These are phyloP conservation scores for Trametes maxima DNA, from an alignment of 768 basidiomycete species.

Conservation along the genomic window DNA sequence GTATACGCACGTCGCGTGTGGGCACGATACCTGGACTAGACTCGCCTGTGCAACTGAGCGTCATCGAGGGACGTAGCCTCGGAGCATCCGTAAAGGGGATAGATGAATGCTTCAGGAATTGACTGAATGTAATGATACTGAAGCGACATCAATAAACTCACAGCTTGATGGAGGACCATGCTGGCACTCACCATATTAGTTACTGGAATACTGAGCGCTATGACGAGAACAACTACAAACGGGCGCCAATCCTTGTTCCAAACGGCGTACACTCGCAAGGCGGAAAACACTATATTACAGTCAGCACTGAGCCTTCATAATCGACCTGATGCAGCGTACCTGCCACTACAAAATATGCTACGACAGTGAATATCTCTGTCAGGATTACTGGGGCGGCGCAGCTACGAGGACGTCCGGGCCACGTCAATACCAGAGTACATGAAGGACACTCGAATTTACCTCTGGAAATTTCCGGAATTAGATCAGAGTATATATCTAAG, in stretches of 20 bases:
- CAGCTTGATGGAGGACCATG: background rate
- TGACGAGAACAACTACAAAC: background rate
- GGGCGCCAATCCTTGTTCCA: slow-evolving; percentile 18
- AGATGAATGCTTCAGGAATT: background rate
- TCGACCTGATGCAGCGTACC: background rate
- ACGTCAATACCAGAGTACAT: background rate
- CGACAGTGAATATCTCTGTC: slow-evolving; percentile 8
- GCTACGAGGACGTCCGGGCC: background rate
- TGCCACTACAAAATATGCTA: slow-evolving; percentile 10
- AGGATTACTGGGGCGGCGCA: slow-evolving; percentile 9
- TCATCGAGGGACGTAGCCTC: background rate
- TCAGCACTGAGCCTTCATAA: background rate
- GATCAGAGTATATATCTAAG: background rate
- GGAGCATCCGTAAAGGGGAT: slow-evolving; percentile 14
- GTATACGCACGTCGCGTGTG: background rate
- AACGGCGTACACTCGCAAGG: slow-evolving; percentile 14
- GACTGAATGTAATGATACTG: slow-evolving; percentile 13
- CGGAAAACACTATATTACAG: slow-evolving; percentile 1
- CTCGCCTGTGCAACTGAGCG: background rate
- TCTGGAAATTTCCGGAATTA: background rate
- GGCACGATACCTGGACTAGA: background rate
- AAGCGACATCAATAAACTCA: background rate
- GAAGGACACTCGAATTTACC: background rate
- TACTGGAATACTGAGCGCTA: slow-evolving; percentile 5
- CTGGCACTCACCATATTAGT: slow-evolving; percentile 9